Percentiles rank a stretch among this genome's conserved stretches.
phyloP scores from a whole-genome alignment of 148 eudicot genomes.

The Camellia lanceoleosa region DNA sequence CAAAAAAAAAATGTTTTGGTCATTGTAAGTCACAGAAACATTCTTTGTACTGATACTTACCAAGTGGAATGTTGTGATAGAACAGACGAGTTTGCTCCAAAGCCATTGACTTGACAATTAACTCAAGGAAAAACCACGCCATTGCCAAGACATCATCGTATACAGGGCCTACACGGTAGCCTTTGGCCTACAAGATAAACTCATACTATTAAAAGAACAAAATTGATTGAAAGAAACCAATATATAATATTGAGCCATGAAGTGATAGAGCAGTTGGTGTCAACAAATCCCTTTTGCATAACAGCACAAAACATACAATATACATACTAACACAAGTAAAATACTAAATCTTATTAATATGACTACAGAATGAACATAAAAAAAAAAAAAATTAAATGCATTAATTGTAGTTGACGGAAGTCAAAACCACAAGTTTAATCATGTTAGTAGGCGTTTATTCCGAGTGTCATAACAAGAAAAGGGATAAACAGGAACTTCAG shows the following conservation, averaged over 20 bases:
- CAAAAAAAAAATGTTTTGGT: neutral
- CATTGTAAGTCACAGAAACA: neutral
- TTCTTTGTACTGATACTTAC: slow-evolving; percentile 33
- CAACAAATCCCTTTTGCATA: neutral
- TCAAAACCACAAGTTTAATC: neutral
- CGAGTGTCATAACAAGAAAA: neutral
- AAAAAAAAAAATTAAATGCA: neutral
- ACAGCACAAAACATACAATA: neutral
- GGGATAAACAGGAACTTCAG: neutral
- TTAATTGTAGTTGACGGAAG: neutral
- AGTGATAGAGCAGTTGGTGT: neutral
- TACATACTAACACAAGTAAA: neutral
- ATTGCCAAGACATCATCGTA: slow-evolving; percentile 98
- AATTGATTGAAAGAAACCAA: neutral
- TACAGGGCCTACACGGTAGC: slow-evolving; percentile 96
- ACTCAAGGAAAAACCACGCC: slow-evolving; percentile 99
- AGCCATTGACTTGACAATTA: slow-evolving; percentile 96
- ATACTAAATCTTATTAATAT: neutral
- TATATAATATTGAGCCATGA: neutral
- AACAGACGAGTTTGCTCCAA: slow-evolving; percentile 91
- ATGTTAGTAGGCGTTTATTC: neutral
- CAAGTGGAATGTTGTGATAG: slow-evolving; percentile 82
- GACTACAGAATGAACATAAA: neutral
- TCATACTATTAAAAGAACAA: slow-evolving; percentile 1
- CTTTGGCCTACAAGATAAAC: slow-evolving; percentile 76